Conservation (phyloP, 164 flowering plant species). For the Vitis riparia region DNA sequence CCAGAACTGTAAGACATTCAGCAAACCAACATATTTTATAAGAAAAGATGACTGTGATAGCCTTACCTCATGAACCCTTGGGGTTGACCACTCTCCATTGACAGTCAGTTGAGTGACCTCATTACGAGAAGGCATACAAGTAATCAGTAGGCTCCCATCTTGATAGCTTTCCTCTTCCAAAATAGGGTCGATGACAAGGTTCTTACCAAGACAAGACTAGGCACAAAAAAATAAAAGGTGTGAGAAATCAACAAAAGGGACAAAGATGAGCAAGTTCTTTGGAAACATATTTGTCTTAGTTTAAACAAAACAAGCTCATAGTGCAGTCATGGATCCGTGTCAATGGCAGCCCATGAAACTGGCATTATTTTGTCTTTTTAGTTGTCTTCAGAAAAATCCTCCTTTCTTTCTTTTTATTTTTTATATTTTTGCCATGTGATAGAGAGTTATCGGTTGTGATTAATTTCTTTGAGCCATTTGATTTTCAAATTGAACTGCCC, state of each 20-base stretch:
- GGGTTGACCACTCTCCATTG: constrained; percentile 91
- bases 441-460: no score
- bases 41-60: no score
- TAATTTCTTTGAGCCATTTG: no score
- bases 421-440: no score
- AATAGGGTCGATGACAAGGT: constrained; percentile 82
- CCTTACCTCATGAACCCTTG: constrained; percentile 80
- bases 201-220: constrained; percentile 74
- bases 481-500: no score
- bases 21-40: not conserved
- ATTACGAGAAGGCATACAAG: constrained; percentile 88
- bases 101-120: constrained; percentile 90
- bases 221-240: not conserved
- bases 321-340: not conserved
- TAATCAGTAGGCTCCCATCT: constrained; percentile 87
- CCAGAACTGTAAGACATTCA: not conserved
- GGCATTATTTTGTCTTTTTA: not conserved
- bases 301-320: not conserved
- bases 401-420: no score
- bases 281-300: not conserved
- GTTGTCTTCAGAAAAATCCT: no score
- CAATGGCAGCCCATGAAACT: not conserved
- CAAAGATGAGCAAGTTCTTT: not conserved
- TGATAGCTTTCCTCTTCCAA: constrained; percentile 84
- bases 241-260: constrained; percentile 1